Evolutionary conservation across 148 eudicot species (phyloP).

Genomic region (Dianthus caryophyllus): DNA sequence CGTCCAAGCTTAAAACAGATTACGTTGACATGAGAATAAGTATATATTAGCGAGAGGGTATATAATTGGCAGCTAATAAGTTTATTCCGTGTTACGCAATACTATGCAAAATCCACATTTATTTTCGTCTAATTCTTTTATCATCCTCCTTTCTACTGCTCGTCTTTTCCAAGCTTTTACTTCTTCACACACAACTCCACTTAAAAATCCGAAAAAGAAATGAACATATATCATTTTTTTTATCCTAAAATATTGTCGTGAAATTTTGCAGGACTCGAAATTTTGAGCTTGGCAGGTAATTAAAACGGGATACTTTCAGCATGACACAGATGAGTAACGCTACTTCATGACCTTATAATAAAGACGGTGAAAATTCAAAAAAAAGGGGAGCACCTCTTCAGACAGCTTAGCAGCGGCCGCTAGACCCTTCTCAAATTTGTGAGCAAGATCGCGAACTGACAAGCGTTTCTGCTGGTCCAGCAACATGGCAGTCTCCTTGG

Average conservation of each 20-base stretch:
- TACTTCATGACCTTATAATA: neutral
- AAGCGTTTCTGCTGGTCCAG: conserved; percentile 86
- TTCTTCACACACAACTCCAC: too few species aligned
- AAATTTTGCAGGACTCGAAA: neutral
- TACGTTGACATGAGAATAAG: too few species aligned
- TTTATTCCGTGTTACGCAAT: too few species aligned
- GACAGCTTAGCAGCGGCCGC: conserved; percentile 97
- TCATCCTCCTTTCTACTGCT: too few species aligned
- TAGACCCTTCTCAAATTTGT: conserved; percentile 90
- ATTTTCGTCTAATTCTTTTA: too few species aligned
- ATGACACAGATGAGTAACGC: neutral
- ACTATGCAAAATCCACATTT: too few species aligned
- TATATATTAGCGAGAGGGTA: too few species aligned
- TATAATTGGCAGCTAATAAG: too few species aligned
- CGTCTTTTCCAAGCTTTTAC: too few species aligned
- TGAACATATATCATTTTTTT: too few species aligned
- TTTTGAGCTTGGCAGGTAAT: neutral
- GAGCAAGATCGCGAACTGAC: conserved; percentile 97
- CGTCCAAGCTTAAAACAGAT: neutral
- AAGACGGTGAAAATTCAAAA: neutral
- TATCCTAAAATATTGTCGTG: too few species aligned
- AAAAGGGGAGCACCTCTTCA: conserved; percentile 67
- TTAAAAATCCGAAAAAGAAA: too few species aligned
- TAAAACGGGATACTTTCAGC: neutral
- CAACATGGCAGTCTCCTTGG: conserved; percentile 84